Evolutionary conservation across 148 eudicot species (phyloP).

Genomic region (Limonium bicolor): DNA sequence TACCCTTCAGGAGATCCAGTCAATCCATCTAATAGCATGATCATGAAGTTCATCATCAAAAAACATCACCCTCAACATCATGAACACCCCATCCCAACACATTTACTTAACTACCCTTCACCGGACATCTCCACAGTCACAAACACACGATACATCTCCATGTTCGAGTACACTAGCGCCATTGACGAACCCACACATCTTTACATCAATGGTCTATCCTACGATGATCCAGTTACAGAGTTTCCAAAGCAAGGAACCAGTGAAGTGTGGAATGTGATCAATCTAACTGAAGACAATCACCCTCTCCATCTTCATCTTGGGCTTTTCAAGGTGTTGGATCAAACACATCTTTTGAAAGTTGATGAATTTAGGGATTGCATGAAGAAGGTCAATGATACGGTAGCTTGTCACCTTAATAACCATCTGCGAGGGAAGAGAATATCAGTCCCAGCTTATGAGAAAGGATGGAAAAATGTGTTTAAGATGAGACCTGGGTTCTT

Average conservation of each 20-base stretch:
- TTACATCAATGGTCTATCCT: constrained; percentile 50
- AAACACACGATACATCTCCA: constrained; percentile 40
- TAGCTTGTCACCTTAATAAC: constrained; percentile 23
- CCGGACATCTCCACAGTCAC: constrained; percentile 25
- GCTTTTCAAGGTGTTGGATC: constrained; percentile 42
- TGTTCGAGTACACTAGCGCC: constrained; percentile 57
- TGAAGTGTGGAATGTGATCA: constrained; percentile 76
- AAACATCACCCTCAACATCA: constrained; percentile 12
- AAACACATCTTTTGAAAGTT: constrained; percentile 22
- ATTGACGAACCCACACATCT: constrained; percentile 56
- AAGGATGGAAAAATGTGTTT: constrained; percentile 86
- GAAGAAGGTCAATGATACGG: constrained; percentile 34
- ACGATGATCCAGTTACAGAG: constrained; percentile 59
- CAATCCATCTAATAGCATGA: constrained; percentile 41
- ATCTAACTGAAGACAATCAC: constrained; percentile 79
- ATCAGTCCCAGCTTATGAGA: constrained; percentile 33
- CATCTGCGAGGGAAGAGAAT: constrained; percentile 29
- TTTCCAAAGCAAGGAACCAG: constrained; percentile 53
- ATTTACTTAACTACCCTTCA: constrained; percentile 35
- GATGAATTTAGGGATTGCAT: constrained; percentile 49
- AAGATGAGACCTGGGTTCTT: constrained; percentile 66
- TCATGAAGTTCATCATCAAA: constrained; percentile 62
- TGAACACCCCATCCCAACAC: constrained; percentile 16
- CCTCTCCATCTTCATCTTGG: constrained; percentile 71
- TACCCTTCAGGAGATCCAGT: constrained; percentile 68